phyloP scores from a whole-genome alignment of 352 stramenopile genomes.

The Blastocystis sp. region DNA sequence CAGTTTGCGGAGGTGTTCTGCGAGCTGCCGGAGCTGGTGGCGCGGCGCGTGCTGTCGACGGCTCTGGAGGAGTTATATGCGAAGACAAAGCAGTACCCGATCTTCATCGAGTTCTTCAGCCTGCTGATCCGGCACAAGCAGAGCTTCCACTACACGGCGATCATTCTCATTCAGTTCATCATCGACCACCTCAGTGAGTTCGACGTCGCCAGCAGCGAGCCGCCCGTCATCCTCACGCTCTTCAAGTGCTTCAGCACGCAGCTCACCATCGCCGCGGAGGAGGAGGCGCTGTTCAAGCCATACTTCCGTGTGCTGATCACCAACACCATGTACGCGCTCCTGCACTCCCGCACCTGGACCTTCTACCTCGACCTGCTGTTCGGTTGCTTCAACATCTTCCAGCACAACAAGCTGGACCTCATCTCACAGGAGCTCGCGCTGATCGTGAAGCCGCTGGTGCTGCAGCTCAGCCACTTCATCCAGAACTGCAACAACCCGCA shows the following conservation, averaged over 20 bases:
- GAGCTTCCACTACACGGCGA: conserved; percentile 32
- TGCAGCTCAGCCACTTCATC: conserved; percentile 35
- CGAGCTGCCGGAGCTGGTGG: conserved; percentile 28
- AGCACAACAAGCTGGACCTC: conserved; percentile 21
- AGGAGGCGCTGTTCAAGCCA: conserved; percentile 28
- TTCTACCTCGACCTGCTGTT: conserved; percentile 52
- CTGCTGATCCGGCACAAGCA: background rate
- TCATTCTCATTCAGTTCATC: conserved; percentile 53
- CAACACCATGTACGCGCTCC: conserved; percentile 9
- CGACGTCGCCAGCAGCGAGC: background rate
- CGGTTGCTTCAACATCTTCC: conserved; percentile 54
- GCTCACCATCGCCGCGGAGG: conserved; percentile 20
- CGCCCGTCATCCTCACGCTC: conserved; percentile 29
- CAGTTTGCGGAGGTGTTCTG: conserved; percentile 30
- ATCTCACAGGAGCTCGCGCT: conserved; percentile 5
- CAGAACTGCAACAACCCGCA: conserved; percentile 12
- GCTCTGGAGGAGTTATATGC: conserved; percentile 16
- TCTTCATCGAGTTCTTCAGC: conserved; percentile 51
- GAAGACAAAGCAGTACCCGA: conserved; percentile 40
- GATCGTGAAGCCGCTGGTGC: background rate
- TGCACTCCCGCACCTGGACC: background rate
- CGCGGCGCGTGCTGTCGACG: conserved; percentile 13
- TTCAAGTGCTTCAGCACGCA: conserved; percentile 35
- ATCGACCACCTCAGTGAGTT: conserved; percentile 19
- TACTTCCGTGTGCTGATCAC: conserved; percentile 28